Evolutionary conservation across 352 stramenopile genomes (phyloP), one percentile per base, ranked within the genome.

Genomic region (Peronospora belbahrii): DNA sequence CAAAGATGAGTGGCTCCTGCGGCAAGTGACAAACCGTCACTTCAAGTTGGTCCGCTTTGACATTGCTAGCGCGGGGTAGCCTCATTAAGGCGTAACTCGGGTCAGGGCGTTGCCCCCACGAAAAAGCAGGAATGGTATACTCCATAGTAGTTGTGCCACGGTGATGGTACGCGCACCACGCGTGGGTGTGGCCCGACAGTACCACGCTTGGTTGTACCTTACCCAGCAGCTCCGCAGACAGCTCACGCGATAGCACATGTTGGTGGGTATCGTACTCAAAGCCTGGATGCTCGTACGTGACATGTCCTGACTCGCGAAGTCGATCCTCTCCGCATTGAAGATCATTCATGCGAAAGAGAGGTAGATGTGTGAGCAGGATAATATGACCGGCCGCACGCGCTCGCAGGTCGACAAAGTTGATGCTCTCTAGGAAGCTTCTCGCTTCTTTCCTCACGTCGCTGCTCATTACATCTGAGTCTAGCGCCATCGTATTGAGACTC

Each of bases 91-190:
- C 66, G 45, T 90, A 90, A 69, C 71, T 86, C 33, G 79, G 79
- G 28, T 91, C 74, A 0, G 79, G 79, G 6, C 79, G 79, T 62
- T 88, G 75, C 3, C 76, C 73, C 79, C 79, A 91, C 27, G 79
- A 76, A 42, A 91, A 87, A n/a, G 79, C 52, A 4, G 79, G 74
- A 3, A 87, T 43, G 3, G 79, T 91, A 43, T 70, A 85, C 67
- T 91, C 79, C 48, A 43, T 51, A 15, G 53, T 45, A 4, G 42
- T 13, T n/a, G 37, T 38, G 1, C 39, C 23, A 5, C 33, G 22
- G 46, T 86, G 76, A 1, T 65, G 25, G 24, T 70, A 79, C 32
- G 40, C 52, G 55, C 79, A 91, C 64, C 66, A 85, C 3, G 76
- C 73, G 48, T 91, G 79, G 4, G 76, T 91, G 42, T 88, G 79